These are phyloP conservation scores for Cenchrus americanus DNA, from an alignment of 176 grass and related monocot genomes.

Conservation along the genomic window DNA sequence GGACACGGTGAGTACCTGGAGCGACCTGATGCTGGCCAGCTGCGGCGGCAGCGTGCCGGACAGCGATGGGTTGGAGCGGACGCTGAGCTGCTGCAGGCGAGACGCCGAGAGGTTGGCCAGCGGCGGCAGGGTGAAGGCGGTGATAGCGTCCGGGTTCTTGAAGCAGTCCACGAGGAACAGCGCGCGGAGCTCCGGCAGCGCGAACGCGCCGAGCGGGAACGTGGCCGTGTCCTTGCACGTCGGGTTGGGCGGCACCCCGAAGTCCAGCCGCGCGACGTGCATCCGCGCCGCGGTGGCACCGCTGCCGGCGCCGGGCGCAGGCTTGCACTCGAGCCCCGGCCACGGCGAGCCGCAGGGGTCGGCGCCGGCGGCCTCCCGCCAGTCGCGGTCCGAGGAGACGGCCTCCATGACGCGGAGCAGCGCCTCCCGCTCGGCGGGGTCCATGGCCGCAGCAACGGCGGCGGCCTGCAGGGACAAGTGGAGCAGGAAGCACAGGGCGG, in stretches of 20 bases:
- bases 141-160: slow-evolving; percentile 39
- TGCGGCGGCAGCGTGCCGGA: slow-evolving; percentile 66
- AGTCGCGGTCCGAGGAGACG: slow-evolving; percentile 90
- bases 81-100: slow-evolving; percentile 76
- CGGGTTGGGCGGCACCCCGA: slow-evolving; percentile 74
- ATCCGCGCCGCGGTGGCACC: background rate
- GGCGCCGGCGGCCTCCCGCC: slow-evolving; percentile 59
- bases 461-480: slow-evolving; percentile 21
- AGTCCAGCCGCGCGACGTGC: slow-evolving; percentile 85
- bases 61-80: slow-evolving; percentile 77
- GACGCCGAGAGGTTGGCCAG: slow-evolving; percentile 52
- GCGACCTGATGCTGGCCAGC: slow-evolving; percentile 55
- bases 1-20: slow-evolving; percentile 88
- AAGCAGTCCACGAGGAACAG: slow-evolving; percentile 93
- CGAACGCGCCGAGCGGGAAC: slow-evolving; percentile 68
- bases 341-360: slow-evolving; percentile 82
- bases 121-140: slow-evolving; percentile 58
- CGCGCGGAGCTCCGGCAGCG: slow-evolving; percentile 60
- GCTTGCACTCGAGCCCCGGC: slow-evolving; percentile 95
- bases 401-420: slow-evolving; percentile 83
- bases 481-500: slow-evolving; percentile 16
- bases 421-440: slow-evolving; percentile 65
- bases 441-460: slow-evolving; percentile 47
- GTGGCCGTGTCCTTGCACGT: slow-evolving; percentile 59
- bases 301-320: background rate